Base-by-base conservation (phyloP, 164 flowering plant genomes). In the Saururus chinensis region DNA sequence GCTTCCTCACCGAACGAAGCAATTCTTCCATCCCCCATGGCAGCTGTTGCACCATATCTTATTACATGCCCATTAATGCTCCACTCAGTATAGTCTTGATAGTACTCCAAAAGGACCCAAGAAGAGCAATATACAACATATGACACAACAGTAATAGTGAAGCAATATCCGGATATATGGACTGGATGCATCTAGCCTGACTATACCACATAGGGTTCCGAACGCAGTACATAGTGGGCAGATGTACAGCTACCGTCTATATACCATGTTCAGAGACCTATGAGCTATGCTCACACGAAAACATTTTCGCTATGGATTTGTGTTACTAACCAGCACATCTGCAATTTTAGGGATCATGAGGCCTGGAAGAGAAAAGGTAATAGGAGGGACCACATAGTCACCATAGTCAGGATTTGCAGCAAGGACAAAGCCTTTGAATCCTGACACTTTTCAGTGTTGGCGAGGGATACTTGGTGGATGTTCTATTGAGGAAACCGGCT, bases 391-490 rank as follows among this genome's bases (percentile, higher is more conserved):
- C 19, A 86, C 65, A 66, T 72, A 88, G 61, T 90, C 87, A 7
- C 99, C 96, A 56, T 79, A 84, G 1, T 25, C 37, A 12, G 92
- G 92, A 65, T 83, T 88, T 9, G 99, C 99, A 19, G 83, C 75
- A 0, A 93, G 68, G 64, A 77, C 70, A 66, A 93, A 90, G 16
- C 95, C 99, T 64, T 21, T 53, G 61, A 88, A 80, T 53, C 85
- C 78, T 5, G 90, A 81, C 21, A 25, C 52, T 59, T 80, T 40
- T 95, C 87, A 0, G 97, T 93, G 62, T 72, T 49, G 21, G 81
- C 60, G 25, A 93, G 78, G 61, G 92, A 79, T 1, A 70, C 58
- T 25, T 35, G 0, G 82, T 70, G 40, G 99, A 88, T 25, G 80
- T 85, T 42, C 74, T 79, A 40, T 87, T 82, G 74, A 26, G 73